phyloP scores from a whole-genome alignment of 2,329 filamentous ascomycete genomes.

The Curvularia sp. region DNA sequence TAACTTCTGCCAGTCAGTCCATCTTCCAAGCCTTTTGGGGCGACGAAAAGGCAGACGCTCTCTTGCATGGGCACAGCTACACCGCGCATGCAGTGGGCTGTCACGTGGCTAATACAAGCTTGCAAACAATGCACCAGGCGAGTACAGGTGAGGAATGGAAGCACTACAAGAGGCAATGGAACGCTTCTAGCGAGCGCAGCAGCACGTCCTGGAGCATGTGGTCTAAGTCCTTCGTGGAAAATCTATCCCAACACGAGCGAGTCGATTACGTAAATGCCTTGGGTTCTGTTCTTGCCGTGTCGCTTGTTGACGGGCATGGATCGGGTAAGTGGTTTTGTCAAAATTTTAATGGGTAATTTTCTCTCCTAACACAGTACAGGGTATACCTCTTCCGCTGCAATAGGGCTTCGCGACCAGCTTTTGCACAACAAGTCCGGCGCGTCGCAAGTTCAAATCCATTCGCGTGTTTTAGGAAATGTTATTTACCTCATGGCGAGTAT shows the following conservation, averaged over 20 bases:
- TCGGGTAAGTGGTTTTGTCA: slow-evolving; percentile 49
- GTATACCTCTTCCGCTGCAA: slow-evolving; percentile 64
- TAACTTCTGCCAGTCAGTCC: slow-evolving; percentile 75
- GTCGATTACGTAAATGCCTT: slow-evolving; percentile 75
- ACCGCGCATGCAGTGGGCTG: slow-evolving; percentile 85
- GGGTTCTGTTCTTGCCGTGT: slow-evolving; percentile 76
- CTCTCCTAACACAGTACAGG: slow-evolving; percentile 44
- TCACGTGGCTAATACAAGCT: slow-evolving; percentile 73
- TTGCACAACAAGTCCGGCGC: slow-evolving; percentile 44
- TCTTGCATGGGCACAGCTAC: slow-evolving; percentile 86
- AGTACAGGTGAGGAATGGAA: slow-evolving; percentile 7
- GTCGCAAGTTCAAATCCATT: slow-evolving; percentile 60
- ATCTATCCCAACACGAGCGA: slow-evolving; percentile 63
- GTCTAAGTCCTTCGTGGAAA: slow-evolving; percentile 66
- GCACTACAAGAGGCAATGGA: slow-evolving; percentile 6
- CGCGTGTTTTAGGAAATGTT: slow-evolving; percentile 67
- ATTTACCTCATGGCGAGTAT: slow-evolving; percentile 67
- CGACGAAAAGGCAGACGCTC: slow-evolving; percentile 76
- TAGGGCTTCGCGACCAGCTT: slow-evolving; percentile 60
- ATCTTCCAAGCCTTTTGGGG: slow-evolving; percentile 77
- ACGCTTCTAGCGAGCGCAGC: neutral
- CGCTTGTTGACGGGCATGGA: slow-evolving; percentile 58
- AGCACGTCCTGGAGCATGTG: slow-evolving; percentile 71
- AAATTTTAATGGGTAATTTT: neutral
- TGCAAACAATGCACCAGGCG: slow-evolving; percentile 61